Conservation (phyloP, 306 rosid species). For the Geum urbanum region DNA sequence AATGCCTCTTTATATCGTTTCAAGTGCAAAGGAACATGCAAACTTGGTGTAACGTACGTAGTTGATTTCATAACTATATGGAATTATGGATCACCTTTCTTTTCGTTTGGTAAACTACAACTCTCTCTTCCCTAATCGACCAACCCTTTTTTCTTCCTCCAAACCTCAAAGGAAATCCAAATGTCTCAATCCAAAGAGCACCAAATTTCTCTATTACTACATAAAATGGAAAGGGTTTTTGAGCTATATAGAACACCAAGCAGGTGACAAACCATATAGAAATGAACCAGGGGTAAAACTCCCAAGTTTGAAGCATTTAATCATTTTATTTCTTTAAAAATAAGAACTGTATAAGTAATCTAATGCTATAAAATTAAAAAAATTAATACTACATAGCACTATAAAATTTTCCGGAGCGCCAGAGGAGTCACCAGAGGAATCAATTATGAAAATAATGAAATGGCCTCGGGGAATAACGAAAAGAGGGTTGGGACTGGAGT, state of each 20-base stretch:
- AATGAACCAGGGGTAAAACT: neutral
- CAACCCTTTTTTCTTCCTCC: slow-evolving; percentile 5
- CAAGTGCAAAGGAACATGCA: neutral
- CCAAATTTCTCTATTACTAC: neutral
- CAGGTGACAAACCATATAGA: no score
- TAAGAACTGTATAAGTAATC: no score
- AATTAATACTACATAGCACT: no score
- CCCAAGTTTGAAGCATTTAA: no score
- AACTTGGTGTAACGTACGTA: neutral
- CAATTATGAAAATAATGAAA: slow-evolving; percentile 25
- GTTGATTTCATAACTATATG: neutral
- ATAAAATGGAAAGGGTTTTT: neutral
- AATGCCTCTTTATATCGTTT: neutral
- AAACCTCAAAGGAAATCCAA: neutral
- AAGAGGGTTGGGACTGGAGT: slow-evolving; percentile 25
- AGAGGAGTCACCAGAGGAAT: neutral
- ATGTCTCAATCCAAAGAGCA: slow-evolving; percentile 11
- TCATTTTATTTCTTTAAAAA: no score
- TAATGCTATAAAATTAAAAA: no score
- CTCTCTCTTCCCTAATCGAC: slow-evolving; percentile 1
- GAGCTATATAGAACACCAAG: no score
- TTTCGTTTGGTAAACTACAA: slow-evolving; percentile 14
- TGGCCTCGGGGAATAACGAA: slow-evolving; percentile 27
- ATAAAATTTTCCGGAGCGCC: no score
- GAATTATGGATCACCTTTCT: neutral